These are phyloP conservation scores for Salvia hispanica DNA, from an alignment of 257 asterid genomes.

Conservation along the genomic window DNA sequence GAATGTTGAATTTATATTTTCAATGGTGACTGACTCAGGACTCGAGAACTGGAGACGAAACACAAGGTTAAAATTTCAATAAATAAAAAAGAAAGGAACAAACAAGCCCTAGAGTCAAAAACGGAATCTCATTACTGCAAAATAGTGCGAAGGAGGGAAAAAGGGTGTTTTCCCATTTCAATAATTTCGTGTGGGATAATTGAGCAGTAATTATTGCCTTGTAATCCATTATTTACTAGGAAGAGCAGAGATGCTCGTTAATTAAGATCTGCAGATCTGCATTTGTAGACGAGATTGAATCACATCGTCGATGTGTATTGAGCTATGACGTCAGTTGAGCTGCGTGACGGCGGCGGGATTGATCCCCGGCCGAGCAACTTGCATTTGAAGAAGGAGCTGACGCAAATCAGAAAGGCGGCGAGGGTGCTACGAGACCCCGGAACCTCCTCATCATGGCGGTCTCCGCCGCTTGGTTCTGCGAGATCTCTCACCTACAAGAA, in stretches of 20 bases:
- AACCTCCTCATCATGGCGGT: conserved; percentile 84
- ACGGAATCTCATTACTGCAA: too few relatives aligned
- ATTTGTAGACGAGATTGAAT: neutral
- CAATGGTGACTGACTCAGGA: too few relatives aligned
- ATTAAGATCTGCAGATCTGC: conserved; percentile 25
- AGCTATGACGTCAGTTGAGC: conserved; percentile 22
- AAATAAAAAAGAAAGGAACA: too few relatives aligned
- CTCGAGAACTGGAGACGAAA: too few relatives aligned
- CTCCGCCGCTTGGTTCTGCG: conserved; percentile 62
- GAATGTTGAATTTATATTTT: too few relatives aligned
- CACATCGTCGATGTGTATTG: neutral
- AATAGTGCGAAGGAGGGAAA: conserved; percentile 13
- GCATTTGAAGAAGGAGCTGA: conserved; percentile 92
- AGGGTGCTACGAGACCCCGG: conserved; percentile 87
- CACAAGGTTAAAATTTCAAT: too few relatives aligned
- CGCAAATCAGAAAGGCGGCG: conserved; percentile 90
- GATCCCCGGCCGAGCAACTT: conserved; percentile 75
- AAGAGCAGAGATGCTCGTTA: conserved; percentile 16
- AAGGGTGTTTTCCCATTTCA: neutral
- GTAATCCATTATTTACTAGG: conserved; percentile 25
- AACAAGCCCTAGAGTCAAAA: too few relatives aligned
- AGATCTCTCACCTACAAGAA: conserved; percentile 69
- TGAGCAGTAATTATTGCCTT: conserved; percentile 25
- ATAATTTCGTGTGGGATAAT: conserved; percentile 18
- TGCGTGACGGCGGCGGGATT: conserved; percentile 37